Percentiles rank a stretch among this genome's conserved stretches.
Conservation (phyloP, 2,329 filamentous ascomycete species). For the Pseudogymnoascus sp. region DNA sequence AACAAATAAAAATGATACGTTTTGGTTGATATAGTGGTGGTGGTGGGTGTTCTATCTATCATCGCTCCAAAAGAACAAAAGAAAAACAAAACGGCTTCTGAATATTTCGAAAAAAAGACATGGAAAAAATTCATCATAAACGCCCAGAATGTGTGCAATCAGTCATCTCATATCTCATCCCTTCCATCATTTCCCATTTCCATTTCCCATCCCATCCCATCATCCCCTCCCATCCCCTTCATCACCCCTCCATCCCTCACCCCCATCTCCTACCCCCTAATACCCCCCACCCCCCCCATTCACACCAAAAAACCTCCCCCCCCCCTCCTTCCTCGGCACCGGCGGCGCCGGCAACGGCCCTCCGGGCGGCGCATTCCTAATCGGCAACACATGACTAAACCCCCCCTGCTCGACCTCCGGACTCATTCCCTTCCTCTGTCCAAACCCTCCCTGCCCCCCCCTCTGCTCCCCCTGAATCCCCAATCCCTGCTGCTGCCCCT, state of each 20-base stretch:
- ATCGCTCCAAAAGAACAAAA: neutral
- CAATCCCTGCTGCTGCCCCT: no score
- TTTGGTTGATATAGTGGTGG: neutral
- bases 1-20: neutral
- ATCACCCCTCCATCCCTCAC: no score
- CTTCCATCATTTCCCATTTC: neutral
- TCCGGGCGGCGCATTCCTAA: constrained; percentile 51
- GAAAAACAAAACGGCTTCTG: neutral
- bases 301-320: neutral
- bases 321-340: constrained; percentile 41
- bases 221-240: neutral
- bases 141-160: neutral
- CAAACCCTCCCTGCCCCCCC: no score
- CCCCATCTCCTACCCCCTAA: neutral
- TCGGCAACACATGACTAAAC: constrained; percentile 43
- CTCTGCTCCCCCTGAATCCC: no score
- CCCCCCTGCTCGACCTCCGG: neutral
- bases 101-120: neutral
- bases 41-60: neutral
- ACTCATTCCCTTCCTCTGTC: neutral
- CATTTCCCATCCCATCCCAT: neutral
- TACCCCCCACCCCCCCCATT: neutral
- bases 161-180: neutral
- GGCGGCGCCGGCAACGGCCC: constrained; percentile 51
- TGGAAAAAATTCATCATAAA: neutral